A percentile compares a stretch with the other conserved stretches of the same genome.
These are phyloP conservation scores for Eucalyptus victrix DNA, from an alignment of 345 rosid species.

Conservation along the genomic window DNA sequence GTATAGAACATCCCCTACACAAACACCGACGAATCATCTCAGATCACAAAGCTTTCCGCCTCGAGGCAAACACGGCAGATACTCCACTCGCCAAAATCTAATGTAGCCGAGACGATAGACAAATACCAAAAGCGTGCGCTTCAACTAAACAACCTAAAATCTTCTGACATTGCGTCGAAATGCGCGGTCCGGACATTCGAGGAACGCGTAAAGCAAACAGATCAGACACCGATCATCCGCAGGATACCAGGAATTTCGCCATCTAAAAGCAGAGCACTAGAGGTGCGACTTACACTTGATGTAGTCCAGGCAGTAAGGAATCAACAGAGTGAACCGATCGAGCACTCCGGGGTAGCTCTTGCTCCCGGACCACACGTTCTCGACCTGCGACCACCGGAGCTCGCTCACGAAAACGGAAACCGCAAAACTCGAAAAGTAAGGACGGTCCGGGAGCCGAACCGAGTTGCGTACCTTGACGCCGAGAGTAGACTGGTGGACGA, in stretches of 20 bases:
- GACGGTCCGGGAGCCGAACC: background rate
- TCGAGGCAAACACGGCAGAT: background rate
- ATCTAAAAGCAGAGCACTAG: background rate
- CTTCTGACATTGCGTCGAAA: background rate
- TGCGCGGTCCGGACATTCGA: background rate
- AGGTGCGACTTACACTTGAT: conserved; percentile 50
- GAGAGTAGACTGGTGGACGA: conserved; percentile 47
- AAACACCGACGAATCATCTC: background rate
- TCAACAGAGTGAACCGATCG: conserved; percentile 84
- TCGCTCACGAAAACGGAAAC: background rate
- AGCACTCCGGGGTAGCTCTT: conserved; percentile 33
- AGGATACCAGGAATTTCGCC: background rate
- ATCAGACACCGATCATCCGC: background rate
- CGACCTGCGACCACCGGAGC: conserved; percentile 41
- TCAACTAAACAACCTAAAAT: background rate
- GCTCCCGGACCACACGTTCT: conserved; percentile 75
- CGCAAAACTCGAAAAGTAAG: background rate
- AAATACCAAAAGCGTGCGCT: background rate
- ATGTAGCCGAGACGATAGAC: background rate
- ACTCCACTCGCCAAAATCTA: background rate
- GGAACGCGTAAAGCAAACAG: background rate
- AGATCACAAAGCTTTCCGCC: background rate
- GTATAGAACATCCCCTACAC: conserved; percentile 79
- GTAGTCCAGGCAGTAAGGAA: conserved; percentile 78
- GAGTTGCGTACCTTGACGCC: conserved; percentile 36